Evolutionary conservation across 257 asterid genomes (phyloP), one percentile per base, ranked within the genome.

Genomic region (Lycium ferocissimum): DNA sequence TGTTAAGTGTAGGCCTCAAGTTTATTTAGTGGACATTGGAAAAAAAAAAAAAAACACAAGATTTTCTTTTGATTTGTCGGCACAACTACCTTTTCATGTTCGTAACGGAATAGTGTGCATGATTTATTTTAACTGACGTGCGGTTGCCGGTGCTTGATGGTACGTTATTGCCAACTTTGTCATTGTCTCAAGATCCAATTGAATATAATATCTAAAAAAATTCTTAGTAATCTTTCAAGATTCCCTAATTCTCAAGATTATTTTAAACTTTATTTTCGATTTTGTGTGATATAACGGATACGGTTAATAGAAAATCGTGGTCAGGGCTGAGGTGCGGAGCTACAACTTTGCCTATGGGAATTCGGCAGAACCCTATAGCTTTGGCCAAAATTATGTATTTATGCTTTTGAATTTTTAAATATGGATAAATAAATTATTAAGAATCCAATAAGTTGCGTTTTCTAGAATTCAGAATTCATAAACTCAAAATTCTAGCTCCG

Each of bases 51-150:
- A 2, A n/a, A 2, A 3, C 7, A 51, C 56, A 51, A 47, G 9
- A 72, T 72, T 51, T 45, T 76, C 81, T 7, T 26, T 51, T 76
- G 62, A 76, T 49, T 7, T 76, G 81, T 76, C 63, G 81, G 81
- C 81, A 76, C 45, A 76, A 76, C 81, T 3, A 51, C 81, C 63
- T 26, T 76, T 51, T 57, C 81, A 22, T 76, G 63, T 76, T 51
- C 6, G n/a, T 22, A 73, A 75, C 33, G 17, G 37, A 71, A 40
- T 18, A 18, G 11, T 51, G 13, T 51, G 62, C 62, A 20, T 49
- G 81, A 76, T 51, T 76, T 76, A 20, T 49, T 76, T 70, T 76
- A 22, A 76, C 63, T 51, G 63, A 51, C 45, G 45, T 76, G 63
- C 45, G 22, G 63, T 58, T 58, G 63, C 63, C 7, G 10, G 22